phyloP scores from a whole-genome alignment of 169 alveolate species.

The Babesia caballi region DNA sequence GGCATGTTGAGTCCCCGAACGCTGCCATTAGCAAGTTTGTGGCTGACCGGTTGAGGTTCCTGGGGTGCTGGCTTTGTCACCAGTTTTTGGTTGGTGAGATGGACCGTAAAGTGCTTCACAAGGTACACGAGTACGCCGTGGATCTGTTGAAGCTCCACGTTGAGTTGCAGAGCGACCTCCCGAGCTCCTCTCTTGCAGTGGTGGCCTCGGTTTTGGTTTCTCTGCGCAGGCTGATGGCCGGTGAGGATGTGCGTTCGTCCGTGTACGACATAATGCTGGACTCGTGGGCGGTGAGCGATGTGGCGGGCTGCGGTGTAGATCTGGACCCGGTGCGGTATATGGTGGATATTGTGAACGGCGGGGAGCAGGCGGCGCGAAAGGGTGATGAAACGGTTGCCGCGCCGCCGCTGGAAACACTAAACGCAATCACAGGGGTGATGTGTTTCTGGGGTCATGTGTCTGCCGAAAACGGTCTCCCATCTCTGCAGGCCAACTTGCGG shows the following conservation, averaged over 20 bases:
- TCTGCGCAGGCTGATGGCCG: slow-evolving; percentile 7
- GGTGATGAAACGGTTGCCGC: background rate
- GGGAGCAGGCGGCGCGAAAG: background rate
- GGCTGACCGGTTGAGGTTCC: background rate
- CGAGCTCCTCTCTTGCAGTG: slow-evolving; percentile 5
- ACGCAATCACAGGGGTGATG: background rate
- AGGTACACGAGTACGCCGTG: slow-evolving; percentile 25
- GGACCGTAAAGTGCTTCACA: background rate
- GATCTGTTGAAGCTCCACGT: slow-evolving; percentile 10
- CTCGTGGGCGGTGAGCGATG: slow-evolving; percentile 1
- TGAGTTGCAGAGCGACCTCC: slow-evolving; percentile 21
- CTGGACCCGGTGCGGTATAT: slow-evolving; percentile 10
- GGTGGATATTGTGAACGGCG: slow-evolving; percentile 2
- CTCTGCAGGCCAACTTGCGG: background rate
- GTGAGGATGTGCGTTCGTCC: background rate
- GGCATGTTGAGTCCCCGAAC: background rate
- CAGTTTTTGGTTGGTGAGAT: slow-evolving; percentile 4
- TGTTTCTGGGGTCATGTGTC: slow-evolving; percentile 29
- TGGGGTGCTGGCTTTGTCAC: slow-evolving; percentile 35
- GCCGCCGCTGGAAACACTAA: background rate
- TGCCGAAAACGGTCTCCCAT: slow-evolving; percentile 28
- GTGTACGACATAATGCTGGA: slow-evolving; percentile 20
- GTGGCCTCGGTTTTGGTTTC: background rate
- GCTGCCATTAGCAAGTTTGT: slow-evolving; percentile 2
- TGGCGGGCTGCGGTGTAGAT: background rate